Conservation (phyloP, 176 grass and related monocot species). For the Hyparrhenia diplandra region DNA sequence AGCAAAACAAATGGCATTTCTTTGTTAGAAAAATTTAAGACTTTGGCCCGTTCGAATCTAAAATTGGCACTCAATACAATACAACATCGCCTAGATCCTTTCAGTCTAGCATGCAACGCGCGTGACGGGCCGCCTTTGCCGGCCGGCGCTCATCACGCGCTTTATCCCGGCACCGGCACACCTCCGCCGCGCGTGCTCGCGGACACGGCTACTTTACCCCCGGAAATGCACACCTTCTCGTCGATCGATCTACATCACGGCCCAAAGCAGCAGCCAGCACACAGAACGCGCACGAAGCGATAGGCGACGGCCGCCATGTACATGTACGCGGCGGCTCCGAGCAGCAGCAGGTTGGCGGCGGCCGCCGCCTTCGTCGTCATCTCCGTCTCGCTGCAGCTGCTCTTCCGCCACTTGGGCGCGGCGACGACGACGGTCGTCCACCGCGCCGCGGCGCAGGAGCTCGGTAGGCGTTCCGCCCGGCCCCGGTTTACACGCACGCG, state of each 20-base stretch:
- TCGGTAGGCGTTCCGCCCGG: slow-evolving; percentile 21
- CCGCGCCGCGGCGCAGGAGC: slow-evolving; percentile 33
- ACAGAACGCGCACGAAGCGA: too few relatives aligned
- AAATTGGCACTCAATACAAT: not conserved
- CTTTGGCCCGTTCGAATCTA: not conserved
- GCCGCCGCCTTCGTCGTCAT: not conserved
- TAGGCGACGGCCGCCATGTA: not conserved
- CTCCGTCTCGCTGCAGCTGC: not conserved
- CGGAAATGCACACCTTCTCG: not conserved
- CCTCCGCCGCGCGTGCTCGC: not conserved
- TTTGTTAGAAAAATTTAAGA: not conserved
- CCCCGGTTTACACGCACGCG: not conserved
- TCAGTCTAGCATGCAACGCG: not conserved
- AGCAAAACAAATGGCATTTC: not conserved
- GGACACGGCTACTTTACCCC: not conserved
- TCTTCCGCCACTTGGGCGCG: not conserved
- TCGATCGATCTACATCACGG: not conserved
- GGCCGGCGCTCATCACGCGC: slow-evolving; percentile 12
- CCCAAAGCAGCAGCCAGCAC: not conserved
- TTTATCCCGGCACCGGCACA: slow-evolving; percentile 7
- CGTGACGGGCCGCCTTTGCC: not conserved
- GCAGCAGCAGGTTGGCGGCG: not conserved
- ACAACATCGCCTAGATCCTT: not conserved
- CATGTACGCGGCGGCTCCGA: not conserved
- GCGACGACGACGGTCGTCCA: not conserved